Evolutionary conservation across 1,284 basidiomycete genomes (phyloP).

Genomic region (Mrakiaceae sp.): DNA sequence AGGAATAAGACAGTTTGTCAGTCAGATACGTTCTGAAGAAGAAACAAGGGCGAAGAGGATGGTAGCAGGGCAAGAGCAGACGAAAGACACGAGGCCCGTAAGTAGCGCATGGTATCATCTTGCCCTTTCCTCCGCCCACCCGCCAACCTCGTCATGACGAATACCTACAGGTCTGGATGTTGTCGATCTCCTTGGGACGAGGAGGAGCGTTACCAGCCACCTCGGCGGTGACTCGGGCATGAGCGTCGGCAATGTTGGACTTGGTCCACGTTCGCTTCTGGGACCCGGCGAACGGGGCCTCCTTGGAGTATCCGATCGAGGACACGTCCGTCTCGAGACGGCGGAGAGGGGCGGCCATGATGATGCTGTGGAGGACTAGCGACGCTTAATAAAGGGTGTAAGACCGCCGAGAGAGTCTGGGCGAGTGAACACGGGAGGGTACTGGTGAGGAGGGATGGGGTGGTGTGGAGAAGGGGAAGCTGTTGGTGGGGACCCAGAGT

Average conservation of each 20-base stretch:
- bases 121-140: too few relatives aligned
- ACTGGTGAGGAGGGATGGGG: too few relatives aligned
- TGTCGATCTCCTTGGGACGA: conserved; percentile 2
- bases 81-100: background rate
- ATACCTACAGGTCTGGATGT: conserved; percentile 1
- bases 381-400: too few relatives aligned
- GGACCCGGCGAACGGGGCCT: background rate
- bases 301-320: too few relatives aligned
- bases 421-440: too few relatives aligned
- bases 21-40: background rate
- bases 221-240: conserved; percentile 2
- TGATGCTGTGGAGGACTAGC: too few relatives aligned
- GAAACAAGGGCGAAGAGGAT: background rate
- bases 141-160: background rate
- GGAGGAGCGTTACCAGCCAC: background rate
- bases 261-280: background rate
- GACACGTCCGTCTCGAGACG: too few relatives aligned
- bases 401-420: too few relatives aligned
- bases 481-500: too few relatives aligned
- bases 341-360: too few relatives aligned
- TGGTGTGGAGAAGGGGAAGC: too few relatives aligned
- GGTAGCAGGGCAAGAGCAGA: background rate
- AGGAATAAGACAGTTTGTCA: background rate
- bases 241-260: conserved; percentile 9
- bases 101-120: too few relatives aligned